phyloP scores from a whole-genome alignment of 2,329 filamentous ascomycete species.

The Pseudocercospora fijiensis region DNA sequence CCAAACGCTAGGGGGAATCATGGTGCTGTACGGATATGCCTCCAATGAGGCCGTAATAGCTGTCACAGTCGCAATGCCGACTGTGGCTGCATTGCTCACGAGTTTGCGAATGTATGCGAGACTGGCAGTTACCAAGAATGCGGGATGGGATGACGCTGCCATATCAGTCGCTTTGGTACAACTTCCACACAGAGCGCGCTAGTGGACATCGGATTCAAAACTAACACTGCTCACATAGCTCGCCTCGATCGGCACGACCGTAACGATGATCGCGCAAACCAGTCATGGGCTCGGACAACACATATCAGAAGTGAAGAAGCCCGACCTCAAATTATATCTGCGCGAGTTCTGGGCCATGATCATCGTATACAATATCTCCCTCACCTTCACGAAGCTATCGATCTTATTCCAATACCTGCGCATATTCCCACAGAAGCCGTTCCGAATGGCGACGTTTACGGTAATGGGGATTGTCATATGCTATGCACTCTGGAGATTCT shows the following conservation, averaged over 20 bases:
- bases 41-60: constrained; percentile 10
- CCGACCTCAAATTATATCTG: constrained; percentile 8
- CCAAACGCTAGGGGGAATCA: neutral
- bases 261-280: constrained; percentile 2
- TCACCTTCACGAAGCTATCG: constrained; percentile 45
- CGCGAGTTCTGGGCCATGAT: constrained; percentile 17
- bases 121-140: constrained; percentile 12
- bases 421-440: constrained; percentile 44
- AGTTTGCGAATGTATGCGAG: constrained; percentile 24
- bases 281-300: constrained; percentile 13
- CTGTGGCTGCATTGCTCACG: constrained; percentile 22
- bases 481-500: constrained; percentile 37
- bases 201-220: neutral
- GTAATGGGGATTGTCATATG: constrained; percentile 34
- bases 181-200: neutral
- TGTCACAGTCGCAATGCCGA: constrained; percentile 11
- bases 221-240: neutral
- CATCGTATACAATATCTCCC: constrained; percentile 40
- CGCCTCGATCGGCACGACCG: neutral
- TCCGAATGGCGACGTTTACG: constrained; percentile 35
- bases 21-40: constrained; percentile 17
- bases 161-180: constrained; percentile 13
- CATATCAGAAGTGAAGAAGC: constrained; percentile 5
- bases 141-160: constrained; percentile 16
- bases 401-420: constrained; percentile 51